phyloP scores from a whole-genome alignment of 2,329 filamentous ascomycete genomes.

The Fusarium sacchari region DNA sequence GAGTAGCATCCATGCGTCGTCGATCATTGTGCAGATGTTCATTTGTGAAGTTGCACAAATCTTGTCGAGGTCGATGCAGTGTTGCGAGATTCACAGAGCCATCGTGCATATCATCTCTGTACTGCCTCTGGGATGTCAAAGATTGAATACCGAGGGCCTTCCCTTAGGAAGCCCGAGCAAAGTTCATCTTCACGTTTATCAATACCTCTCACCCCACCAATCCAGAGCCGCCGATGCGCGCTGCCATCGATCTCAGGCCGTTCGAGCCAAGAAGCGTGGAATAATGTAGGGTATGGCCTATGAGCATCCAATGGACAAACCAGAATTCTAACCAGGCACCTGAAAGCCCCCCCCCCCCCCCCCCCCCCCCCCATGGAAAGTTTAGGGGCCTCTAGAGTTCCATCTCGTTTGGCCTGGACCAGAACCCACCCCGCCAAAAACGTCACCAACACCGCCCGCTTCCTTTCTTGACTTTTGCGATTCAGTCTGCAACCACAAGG shows the following conservation, averaged over 20 bases:
- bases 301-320: conserved; percentile 9
- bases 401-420: not conserved
- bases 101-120: not conserved
- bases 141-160: not conserved
- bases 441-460: conserved; percentile 39
- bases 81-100: not conserved
- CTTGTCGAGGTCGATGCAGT: not conserved
- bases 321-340: conserved; percentile 7
- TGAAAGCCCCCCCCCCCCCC: not conserved
- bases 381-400: not conserved
- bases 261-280: conserved; percentile 8
- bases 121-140: not conserved
- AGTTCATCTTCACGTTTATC: conserved; percentile 7
- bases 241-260: conserved; percentile 6
- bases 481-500: conserved; percentile 36
- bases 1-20: conserved; percentile 31
- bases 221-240: conserved; percentile 15
- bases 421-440: conserved; percentile 39
- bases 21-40: conserved; percentile 23
- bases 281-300: conserved; percentile 20
- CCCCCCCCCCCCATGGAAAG: not conserved
- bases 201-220: conserved; percentile 13
- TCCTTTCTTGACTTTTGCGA: conserved; percentile 42
- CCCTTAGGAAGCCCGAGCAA: not conserved
- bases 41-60: conserved; percentile 5